Percentiles rank a stretch among this genome's conserved stretches.
phyloP scores from a whole-genome alignment of 805 yeast genomes.

The Hanseniaspora taiwanica region DNA sequence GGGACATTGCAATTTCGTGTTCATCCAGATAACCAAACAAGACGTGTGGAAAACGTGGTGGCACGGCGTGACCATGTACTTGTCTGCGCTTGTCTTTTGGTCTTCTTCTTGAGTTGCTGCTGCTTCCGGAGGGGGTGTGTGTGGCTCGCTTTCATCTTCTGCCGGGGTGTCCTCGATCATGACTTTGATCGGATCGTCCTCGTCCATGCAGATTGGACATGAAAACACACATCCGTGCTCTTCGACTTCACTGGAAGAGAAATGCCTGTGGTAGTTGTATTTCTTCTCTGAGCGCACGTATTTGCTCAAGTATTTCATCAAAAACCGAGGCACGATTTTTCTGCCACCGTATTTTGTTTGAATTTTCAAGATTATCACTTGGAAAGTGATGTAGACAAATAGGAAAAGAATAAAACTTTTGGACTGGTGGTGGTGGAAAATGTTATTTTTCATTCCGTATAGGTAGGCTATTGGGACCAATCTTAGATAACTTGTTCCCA shows the following conservation, averaged over 20 bases:
- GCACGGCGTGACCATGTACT: constrained; percentile 83
- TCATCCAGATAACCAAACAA: constrained; percentile 92
- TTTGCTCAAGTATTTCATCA: constrained; percentile 11
- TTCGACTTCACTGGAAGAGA: background rate
- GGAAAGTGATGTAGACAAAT: constrained; percentile 44
- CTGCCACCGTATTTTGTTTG: constrained; percentile 32
- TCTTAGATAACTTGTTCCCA: constrained; percentile 1
- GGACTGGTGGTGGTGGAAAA: constrained; percentile 60
- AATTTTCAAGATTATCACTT: constrained; percentile 40
- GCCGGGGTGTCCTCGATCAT: background rate
- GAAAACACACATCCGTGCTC: constrained; percentile 1
- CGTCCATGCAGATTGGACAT: constrained; percentile 7
- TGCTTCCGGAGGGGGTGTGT: background rate
- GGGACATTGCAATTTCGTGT: constrained; percentile 84
- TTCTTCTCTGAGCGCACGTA: constrained; percentile 29
- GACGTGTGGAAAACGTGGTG: constrained; percentile 77
- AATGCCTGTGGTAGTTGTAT: constrained; percentile 4
- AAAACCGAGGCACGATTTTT: constrained; percentile 6
- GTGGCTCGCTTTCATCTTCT: background rate
- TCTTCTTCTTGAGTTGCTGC: constrained; percentile 9
- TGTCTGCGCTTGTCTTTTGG: constrained; percentile 10
- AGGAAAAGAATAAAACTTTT: constrained; percentile 34
- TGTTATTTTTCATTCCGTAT: constrained; percentile 38
- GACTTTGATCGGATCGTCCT: constrained; percentile 3
- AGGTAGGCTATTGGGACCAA: constrained; percentile 50